Evolutionary conservation across 345 rosid genomes (phyloP).

Genomic region (Gossypium herbaceum): DNA sequence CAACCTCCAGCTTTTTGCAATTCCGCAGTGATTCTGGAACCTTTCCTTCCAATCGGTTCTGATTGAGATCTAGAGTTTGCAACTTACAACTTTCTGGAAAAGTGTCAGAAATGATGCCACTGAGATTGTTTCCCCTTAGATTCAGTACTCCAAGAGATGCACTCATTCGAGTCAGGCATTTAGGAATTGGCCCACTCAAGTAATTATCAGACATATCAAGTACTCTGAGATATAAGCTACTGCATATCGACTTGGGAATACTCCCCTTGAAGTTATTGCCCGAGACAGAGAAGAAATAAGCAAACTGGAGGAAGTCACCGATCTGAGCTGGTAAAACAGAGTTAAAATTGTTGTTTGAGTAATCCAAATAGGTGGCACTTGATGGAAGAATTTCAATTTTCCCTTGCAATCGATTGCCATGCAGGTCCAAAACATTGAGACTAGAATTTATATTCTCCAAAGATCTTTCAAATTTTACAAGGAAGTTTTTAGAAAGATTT

Average conservation of each 20-base stretch:
- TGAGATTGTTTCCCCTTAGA: slow-evolving; percentile 11
- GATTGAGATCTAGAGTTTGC: slow-evolving; percentile 37
- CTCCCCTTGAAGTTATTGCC: slow-evolving; percentile 24
- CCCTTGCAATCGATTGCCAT: slow-evolving; percentile 29
- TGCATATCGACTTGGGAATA: slow-evolving; percentile 40
- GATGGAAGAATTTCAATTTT: slow-evolving; percentile 16
- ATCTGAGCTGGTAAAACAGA: slow-evolving; percentile 20
- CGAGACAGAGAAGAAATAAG: slow-evolving; percentile 31
- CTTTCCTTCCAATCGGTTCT: slow-evolving; percentile 29
- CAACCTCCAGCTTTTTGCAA: slow-evolving; percentile 32
- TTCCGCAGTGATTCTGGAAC: slow-evolving; percentile 30
- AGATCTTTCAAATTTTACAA: slow-evolving; percentile 15
- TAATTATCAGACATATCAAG: slow-evolving; percentile 45
- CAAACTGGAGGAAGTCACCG: slow-evolving; percentile 1
- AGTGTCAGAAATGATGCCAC: slow-evolving; percentile 12
- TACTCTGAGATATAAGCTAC: slow-evolving; percentile 8
- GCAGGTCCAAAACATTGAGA: slow-evolving; percentile 28
- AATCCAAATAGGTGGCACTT: slow-evolving; percentile 22
- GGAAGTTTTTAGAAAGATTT: slow-evolving; percentile 20
- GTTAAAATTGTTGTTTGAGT: slow-evolving; percentile 26
- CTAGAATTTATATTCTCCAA: background rate
- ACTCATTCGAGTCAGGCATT: slow-evolving; percentile 14
- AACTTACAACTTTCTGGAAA: slow-evolving; percentile 17
- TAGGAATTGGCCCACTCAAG: slow-evolving; percentile 33
- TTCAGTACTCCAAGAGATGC: slow-evolving; percentile 8